Evolutionary conservation across 768 basidiomycete genomes (phyloP).

Genomic region (Pisolithus albus): DNA sequence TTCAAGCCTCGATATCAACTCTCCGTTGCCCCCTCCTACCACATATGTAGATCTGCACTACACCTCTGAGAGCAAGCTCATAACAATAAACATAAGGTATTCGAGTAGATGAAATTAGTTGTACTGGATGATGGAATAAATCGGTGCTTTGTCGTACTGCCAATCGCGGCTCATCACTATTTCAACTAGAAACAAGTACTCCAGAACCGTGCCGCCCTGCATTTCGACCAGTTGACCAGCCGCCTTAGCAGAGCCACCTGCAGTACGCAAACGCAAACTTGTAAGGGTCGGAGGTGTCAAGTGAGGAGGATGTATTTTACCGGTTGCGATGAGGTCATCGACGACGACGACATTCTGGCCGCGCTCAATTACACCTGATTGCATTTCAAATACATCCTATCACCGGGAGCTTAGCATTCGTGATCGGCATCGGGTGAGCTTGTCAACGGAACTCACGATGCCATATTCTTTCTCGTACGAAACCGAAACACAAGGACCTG

Average conservation of each 20-base stretch:
- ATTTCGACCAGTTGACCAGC: conserved; percentile 84
- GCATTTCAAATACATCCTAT: conserved; percentile 97
- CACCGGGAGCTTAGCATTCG: background rate
- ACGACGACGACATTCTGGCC: conserved; percentile 83
- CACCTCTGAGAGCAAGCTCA: background rate
- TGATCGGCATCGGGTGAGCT: background rate
- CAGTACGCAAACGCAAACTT: background rate
- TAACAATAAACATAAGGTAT: conserved; percentile 21
- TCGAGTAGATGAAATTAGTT: conserved; percentile 38
- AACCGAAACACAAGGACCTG: conserved; percentile 69
- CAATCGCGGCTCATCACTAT: conserved; percentile 69
- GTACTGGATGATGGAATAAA: conserved; percentile 81
- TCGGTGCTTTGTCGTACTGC: conserved; percentile 53
- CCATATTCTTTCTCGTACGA: conserved; percentile 94
- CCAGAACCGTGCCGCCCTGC: conserved; percentile 77
- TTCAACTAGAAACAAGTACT: conserved; percentile 94
- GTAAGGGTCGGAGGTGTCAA: conserved; percentile 2
- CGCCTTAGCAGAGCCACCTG: conserved; percentile 90
- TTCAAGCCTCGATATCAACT: too few relatives aligned
- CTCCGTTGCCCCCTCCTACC: too few relatives aligned
- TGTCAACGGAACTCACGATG: conserved; percentile 39
- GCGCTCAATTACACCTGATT: conserved; percentile 72
- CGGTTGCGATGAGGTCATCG: conserved; percentile 96
- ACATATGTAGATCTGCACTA: background rate
- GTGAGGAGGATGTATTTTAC: conserved; percentile 33